Conservation (phyloP, 192 early-diverging fungal genomes). For the Paraglomus occultum region DNA sequence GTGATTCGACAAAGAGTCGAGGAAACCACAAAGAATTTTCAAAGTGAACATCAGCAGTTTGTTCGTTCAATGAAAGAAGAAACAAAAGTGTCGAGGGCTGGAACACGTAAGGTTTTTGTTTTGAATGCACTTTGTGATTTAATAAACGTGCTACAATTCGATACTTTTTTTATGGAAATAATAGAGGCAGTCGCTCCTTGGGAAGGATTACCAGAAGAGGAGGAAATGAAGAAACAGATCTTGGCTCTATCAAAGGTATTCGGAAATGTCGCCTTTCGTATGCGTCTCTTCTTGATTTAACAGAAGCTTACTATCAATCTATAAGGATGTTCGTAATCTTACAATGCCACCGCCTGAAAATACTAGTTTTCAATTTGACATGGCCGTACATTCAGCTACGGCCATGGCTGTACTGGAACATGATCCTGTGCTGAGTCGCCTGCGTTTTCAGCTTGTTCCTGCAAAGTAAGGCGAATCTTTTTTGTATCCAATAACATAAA, state of each 20-base stretch:
- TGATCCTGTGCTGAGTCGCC: constrained; percentile 53
- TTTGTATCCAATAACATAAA: not conserved
- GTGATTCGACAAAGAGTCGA: constrained; percentile 29
- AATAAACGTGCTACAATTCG: not conserved
- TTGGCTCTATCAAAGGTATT: constrained; percentile 48
- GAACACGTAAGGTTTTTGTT: constrained; percentile 36
- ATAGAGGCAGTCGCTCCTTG: constrained; percentile 51
- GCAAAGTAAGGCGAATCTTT: constrained; percentile 43
- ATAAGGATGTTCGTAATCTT: constrained; percentile 62
- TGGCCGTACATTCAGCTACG: constrained; percentile 52
- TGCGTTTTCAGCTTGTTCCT: constrained; percentile 69
- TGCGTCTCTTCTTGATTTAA: not conserved
- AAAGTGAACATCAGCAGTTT: constrained; percentile 49
- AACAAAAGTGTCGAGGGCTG: constrained; percentile 36
- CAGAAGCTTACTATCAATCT: not conserved
- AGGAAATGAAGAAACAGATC: constrained; percentile 47
- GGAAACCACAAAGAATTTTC: constrained; percentile 38
- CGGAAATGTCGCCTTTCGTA: not conserved
- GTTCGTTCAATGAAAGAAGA: constrained; percentile 46
- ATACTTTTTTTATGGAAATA: not conserved
- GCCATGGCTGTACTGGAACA: constrained; percentile 55
- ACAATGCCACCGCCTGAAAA: constrained; percentile 59
- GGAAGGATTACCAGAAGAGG: constrained; percentile 52
- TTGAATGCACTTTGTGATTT: not conserved
- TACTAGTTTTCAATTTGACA: constrained; percentile 60